Evolutionary conservation across 257 asterid genomes (phyloP), one percentile per base, ranked within the genome.

Genomic region (Anisodus tanguticus): DNA sequence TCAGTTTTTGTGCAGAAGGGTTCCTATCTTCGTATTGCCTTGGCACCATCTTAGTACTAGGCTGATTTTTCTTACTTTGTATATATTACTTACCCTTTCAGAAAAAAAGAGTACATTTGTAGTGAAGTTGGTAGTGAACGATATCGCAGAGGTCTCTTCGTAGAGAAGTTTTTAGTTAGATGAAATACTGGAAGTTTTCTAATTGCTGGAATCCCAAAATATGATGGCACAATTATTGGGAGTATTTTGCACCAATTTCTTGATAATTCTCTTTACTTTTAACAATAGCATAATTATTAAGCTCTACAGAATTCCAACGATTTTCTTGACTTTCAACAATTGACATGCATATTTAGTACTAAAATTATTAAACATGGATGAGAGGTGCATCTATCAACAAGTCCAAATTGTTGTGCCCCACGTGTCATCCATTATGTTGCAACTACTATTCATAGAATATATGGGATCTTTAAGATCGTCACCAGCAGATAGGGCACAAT

Each of bases 401-500:
- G 77, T 16, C 53, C 77, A 69, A 69, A 69, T 69, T 51, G 77
- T 39, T 69, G 26, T 15, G 54, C 77, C 16, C 76, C 77, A 39
- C 39, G 53, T 69, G 15, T 69, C 77, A 69, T 69, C 31, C 53
- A 69, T 39, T 39, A 69, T 69, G 54, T 45, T 69, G 31, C 78
- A 69, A 8, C 78, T 69, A 69, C 54, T 69, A 8, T 39, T 9
- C 67, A 60, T n/a, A 60, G 31, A 41, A 39, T 68, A 68, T 69
- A 51, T 69, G 78, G 16, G 53, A 39, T 41, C 10, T 35, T 69
- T 8, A 39, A 69, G 31, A 69, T 67, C 49, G n/a, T 71, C 79
- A 71, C 16, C 79, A 71, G 58, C 58, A 19, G 80, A 74, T 57
- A 74, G 41, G 79, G 80, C 19, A 74, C 60, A 74, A 74, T 47